These are phyloP conservation scores for Podaxis sp. DNA, from an alignment of 768 basidiomycete species.

Conservation along the genomic window DNA sequence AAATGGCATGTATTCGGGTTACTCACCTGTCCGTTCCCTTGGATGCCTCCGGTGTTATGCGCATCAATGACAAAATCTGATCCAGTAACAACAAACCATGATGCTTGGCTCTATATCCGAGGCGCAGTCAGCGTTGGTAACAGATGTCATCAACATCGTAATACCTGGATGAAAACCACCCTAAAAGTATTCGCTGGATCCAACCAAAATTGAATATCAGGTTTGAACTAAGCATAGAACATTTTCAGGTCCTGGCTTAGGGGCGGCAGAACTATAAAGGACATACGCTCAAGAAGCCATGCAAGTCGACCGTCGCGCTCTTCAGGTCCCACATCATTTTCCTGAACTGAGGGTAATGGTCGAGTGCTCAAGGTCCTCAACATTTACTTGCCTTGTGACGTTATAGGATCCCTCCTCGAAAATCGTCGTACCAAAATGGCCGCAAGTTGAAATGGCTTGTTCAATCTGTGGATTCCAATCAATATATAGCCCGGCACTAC, in stretches of 20 bases:
- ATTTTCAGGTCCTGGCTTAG: background rate
- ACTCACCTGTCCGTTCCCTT: constrained; percentile 56
- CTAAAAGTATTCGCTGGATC: constrained; percentile 54
- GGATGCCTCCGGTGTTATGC: constrained; percentile 54
- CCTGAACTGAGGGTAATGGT: constrained; percentile 23
- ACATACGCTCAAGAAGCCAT: constrained; percentile 43
- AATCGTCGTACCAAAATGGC: constrained; percentile 43
- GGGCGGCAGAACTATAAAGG: background rate
- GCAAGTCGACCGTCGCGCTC: constrained; percentile 42
- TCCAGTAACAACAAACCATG: constrained; percentile 64
- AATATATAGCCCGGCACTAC: background rate
- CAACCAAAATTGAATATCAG: constrained; percentile 57
- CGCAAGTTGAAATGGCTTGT: constrained; percentile 47
- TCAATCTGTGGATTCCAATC: constrained; percentile 35
- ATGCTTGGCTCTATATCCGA: constrained; percentile 52
- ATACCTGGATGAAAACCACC: constrained; percentile 59
- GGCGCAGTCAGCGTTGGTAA: background rate
- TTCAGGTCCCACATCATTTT: constrained; percentile 56
- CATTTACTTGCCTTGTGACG: constrained; percentile 41
- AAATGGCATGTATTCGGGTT: background rate
- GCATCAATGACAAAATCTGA: constrained; percentile 55
- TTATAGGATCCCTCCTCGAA: constrained; percentile 49
- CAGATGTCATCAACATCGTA: background rate
- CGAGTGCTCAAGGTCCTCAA: background rate
- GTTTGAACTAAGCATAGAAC: constrained; percentile 40